phyloP scores from a whole-genome alignment of 345 rosid genomes.

The Acer saccharum region DNA sequence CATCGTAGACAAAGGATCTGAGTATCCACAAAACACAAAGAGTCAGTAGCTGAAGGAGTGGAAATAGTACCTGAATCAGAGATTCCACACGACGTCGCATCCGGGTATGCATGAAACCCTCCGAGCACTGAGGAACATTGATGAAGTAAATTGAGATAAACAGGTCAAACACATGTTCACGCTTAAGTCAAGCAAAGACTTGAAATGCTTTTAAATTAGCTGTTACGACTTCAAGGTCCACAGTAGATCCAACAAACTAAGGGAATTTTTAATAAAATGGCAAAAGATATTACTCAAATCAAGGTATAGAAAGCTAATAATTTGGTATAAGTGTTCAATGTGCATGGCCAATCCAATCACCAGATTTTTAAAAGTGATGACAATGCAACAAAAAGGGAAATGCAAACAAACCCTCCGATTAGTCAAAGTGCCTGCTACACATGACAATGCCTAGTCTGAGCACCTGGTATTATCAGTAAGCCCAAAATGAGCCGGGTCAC shows the following conservation, averaged over 20 bases:
- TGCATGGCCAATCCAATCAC: neutral
- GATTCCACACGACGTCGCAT: slow-evolving; percentile 96
- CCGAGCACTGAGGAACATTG: slow-evolving; percentile 62
- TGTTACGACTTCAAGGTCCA: neutral
- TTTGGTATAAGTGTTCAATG: neutral
- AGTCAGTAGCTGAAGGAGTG: neutral
- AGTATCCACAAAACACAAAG: neutral
- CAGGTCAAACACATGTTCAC: neutral
- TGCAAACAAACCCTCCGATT: neutral
- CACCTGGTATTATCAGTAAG: neutral
- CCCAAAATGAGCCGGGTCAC: neutral
- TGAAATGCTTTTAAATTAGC: neutral
- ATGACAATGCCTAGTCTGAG: neutral
- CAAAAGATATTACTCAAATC: neutral
- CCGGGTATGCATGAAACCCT: slow-evolving; percentile 95
- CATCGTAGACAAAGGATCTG: slow-evolving; percentile 7
- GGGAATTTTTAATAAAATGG: neutral
- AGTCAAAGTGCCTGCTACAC: neutral
- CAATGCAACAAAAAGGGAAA: neutral
- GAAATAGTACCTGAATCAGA: slow-evolving; percentile 66
- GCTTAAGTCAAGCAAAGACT: neutral
- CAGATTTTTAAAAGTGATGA: neutral
- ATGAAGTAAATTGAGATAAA: slow-evolving; percentile 14
- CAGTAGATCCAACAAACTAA: neutral
- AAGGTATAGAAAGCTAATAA: neutral